Base-by-base conservation (phyloP, 495 filamentous ascomycete genomes). In the Aspergillus bertholletiae region DNA sequence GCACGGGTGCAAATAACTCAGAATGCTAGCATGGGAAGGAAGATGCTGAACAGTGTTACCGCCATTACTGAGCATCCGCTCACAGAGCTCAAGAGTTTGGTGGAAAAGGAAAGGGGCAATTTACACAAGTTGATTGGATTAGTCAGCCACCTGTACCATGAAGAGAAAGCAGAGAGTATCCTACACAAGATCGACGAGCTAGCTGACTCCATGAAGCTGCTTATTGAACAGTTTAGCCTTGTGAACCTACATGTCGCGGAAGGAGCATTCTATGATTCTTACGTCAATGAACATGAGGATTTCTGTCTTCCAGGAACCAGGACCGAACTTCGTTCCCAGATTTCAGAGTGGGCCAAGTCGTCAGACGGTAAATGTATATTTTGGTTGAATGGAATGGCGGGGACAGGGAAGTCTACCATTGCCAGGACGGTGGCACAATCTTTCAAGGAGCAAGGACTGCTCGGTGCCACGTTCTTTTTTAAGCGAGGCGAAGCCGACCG, bases 381-480 rank as follows among this genome's bases (percentile, higher is more conserved):
- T n/a, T n/a, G n/a, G n/a, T n/a, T n/a, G n/a, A n/a, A 67, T 7
- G 75, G 75, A 78, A n/a, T n/a, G n/a, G n/a, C n/a, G n/a, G n/a
- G n/a, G n/a, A n/a, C n/a, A n/a, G n/a, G n/a, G n/a, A n/a, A 78
- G 57, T 77, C 73, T 1, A 76, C 70, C n/a, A 65, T 74, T 45
- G n/a, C n/a, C n/a, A n/a, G n/a, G n/a, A n/a, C n/a, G n/a, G n/a
- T n/a, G n/a, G n/a, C n/a, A n/a, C n/a, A n/a, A n/a, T n/a, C n/a
- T n/a, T n/a, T n/a, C n/a, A n/a, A n/a, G n/a, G n/a, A n/a, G n/a
- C n/a, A n/a, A n/a, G n/a, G n/a, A n/a, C n/a, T n/a, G n/a, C n/a
- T n/a, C n/a, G n/a, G n/a, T n/a, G n/a, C n/a, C n/a, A n/a, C n/a
- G n/a, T n/a, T n/a, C n/a, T n/a, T n/a, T n/a, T n/a, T n/a, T n/a